phyloP scores from a whole-genome alignment of 805 yeast genomes.

The Lipomyces yamanashiensis region DNA sequence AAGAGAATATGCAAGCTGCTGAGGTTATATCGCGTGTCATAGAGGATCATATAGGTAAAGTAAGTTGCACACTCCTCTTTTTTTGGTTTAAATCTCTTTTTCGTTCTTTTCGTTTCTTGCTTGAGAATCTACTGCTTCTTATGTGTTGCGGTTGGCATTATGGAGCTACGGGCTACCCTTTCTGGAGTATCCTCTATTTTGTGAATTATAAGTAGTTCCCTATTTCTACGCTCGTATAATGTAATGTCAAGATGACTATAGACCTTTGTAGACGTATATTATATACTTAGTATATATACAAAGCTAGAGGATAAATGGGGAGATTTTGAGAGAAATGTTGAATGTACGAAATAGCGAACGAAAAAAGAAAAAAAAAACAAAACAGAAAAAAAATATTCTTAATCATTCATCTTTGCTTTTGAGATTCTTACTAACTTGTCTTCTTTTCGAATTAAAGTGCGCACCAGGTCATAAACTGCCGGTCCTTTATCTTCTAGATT shows the following conservation, averaged over 20 bases:
- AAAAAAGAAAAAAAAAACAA: background rate
- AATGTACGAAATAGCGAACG: background rate
- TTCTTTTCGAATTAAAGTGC: constrained; percentile 47
- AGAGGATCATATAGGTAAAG: constrained; percentile 70
- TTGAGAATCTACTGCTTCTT: background rate
- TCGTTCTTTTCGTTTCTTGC: background rate
- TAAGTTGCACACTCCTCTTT: constrained; percentile 38
- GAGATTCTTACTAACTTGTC: constrained; percentile 1
- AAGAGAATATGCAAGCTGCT: constrained; percentile 79
- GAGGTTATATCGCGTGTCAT: constrained; percentile 76
- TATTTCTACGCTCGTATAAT: background rate
- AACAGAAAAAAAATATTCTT: background rate
- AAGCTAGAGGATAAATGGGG: background rate
- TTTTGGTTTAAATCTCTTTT: background rate
- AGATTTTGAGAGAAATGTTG: background rate
- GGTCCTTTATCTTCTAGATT: constrained; percentile 83
- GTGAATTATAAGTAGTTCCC: background rate
- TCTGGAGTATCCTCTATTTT: background rate
- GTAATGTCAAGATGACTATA: constrained; percentile 11
- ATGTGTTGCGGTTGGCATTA: background rate
- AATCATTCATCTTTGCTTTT: background rate
- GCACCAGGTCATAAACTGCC: constrained; percentile 84
- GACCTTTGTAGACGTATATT: constrained; percentile 1
- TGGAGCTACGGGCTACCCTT: too few relatives aligned
- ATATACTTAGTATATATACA: background rate